phyloP scores from a whole-genome alignment of 352 stramenopile species.

The Phytophthora brassicae region DNA sequence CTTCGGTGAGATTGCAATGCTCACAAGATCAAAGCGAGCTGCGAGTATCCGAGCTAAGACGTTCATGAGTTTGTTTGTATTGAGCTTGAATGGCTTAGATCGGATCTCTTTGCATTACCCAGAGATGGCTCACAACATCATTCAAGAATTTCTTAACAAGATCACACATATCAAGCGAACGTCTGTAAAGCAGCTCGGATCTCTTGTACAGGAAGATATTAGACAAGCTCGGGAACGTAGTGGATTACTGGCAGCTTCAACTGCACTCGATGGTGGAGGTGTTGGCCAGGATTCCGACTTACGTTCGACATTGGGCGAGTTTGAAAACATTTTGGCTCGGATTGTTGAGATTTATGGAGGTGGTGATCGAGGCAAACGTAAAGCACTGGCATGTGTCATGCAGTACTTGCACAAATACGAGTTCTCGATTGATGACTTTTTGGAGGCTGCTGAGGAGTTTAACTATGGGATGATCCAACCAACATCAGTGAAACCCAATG shows the following conservation, averaged over 20 bases:
- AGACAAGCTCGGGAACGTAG: slow-evolving; percentile 39
- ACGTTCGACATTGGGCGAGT: slow-evolving; percentile 48
- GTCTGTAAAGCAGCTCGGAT: slow-evolving; percentile 35
- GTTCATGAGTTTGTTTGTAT: slow-evolving; percentile 76
- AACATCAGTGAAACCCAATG: slow-evolving; percentile 3
- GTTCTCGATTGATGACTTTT: slow-evolving; percentile 77
- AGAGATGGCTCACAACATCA: slow-evolving; percentile 77
- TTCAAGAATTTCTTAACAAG: slow-evolving; percentile 79
- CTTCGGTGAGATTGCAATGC: slow-evolving; percentile 85
- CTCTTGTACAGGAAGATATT: slow-evolving; percentile 36
- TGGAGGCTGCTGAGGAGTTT: slow-evolving; percentile 61
- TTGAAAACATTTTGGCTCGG: slow-evolving; percentile 51
- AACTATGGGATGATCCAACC: slow-evolving; percentile 20
- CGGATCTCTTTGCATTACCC: slow-evolving; percentile 76
- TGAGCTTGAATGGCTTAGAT: slow-evolving; percentile 72
- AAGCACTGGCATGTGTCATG: slow-evolving; percentile 71
- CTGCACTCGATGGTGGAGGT: background rate
- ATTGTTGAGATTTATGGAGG: slow-evolving; percentile 74
- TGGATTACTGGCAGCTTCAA: slow-evolving; percentile 27
- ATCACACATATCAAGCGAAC: slow-evolving; percentile 80
- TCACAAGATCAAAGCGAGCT: slow-evolving; percentile 74
- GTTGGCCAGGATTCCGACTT: slow-evolving; percentile 47
- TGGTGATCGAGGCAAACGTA: slow-evolving; percentile 70
- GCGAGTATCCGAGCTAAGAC: slow-evolving; percentile 81
- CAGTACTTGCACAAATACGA: slow-evolving; percentile 83